Conservation (phyloP, 2,329 filamentous ascomycete genomes). For the Pseudogymnoascus sp. region DNA sequence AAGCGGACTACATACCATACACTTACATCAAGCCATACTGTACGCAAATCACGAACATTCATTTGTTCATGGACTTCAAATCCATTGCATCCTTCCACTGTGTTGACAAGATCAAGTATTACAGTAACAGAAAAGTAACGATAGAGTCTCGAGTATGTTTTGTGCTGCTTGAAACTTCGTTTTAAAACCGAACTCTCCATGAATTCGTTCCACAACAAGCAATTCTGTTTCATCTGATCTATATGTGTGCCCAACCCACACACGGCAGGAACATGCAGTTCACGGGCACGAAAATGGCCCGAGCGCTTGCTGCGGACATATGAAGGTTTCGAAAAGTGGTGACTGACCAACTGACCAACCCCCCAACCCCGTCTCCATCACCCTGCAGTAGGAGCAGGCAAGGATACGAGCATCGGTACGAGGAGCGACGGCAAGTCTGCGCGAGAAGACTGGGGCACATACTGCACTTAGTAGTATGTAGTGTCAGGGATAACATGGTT, state of each 20-base stretch:
- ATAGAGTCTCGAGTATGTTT: constrained; percentile 3
- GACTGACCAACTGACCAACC: no score
- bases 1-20: not conserved
- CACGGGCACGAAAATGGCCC: not conserved
- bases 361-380: not conserved
- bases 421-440: not conserved
- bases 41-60: not conserved
- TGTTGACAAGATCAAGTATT: not conserved
- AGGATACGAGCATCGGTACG: not conserved
- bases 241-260: not conserved
- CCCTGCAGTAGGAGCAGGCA: not conserved
- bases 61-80: not conserved
- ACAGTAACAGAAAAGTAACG: not conserved
- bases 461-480: not conserved
- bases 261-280: not conserved
- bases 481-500: not conserved
- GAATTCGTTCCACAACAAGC: not conserved
- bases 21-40: no score
- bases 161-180: not conserved
- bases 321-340: not conserved
- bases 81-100: not conserved
- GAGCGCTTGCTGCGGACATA: not conserved
- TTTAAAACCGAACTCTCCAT: not conserved
- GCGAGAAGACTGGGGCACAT: not conserved
- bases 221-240: constrained; percentile 5